Evolutionary conservation across 352 stramenopile species (phyloP), one percentile per base, ranked within the genome.

Genomic region (Phytophthora rubi): DNA sequence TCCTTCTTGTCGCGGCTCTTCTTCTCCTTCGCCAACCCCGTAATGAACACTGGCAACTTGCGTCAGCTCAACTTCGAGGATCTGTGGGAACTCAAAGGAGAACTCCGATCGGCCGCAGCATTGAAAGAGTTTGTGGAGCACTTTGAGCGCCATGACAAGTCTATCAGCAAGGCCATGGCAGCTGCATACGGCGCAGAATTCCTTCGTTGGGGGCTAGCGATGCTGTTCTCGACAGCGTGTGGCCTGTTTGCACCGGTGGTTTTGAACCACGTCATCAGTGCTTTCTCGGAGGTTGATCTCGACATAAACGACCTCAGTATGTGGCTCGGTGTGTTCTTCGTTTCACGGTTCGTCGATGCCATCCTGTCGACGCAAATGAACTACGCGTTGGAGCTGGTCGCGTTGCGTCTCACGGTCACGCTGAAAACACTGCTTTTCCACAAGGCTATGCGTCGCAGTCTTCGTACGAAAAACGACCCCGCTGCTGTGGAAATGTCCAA

Each of bases 401-500:
- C 68, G 7, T 23, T 89, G 5, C 70, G 67, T 1, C 45, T 85
- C 12, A 80, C 69, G 0, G 70, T 82, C 23, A 73, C 81, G 21
- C 33, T 88, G 26, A 83, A 79, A 45, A 60, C 68, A 21, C 62
- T 86, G 23, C 51, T 89, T 1, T 86, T 89, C 54, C 28, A 58
- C 28, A 89, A 89, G 58, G 68, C 75, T 6, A 58, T 85, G 53
- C 76, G 77, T 1, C 72, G 70, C 26, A 66, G 57, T 28, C 59
- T 54, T 12, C 70, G 82, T 30, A 59, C 16, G 30, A 68, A 69
- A 23, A 10, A 15, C 16, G 70, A 77, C 0, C 8, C 35, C 4
- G 51, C 58, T 5, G 44, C 66, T 1, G 70, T 77, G 33, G 91
- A 98, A 71, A 92, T 98, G 39, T 85, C 90, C 6, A 99, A 98